A percentile compares a stretch with the other conserved stretches of the same genome.
Conservation (phyloP, 495 filamentous ascomycete genomes). For the Amphirosellinia nigrospora region DNA sequence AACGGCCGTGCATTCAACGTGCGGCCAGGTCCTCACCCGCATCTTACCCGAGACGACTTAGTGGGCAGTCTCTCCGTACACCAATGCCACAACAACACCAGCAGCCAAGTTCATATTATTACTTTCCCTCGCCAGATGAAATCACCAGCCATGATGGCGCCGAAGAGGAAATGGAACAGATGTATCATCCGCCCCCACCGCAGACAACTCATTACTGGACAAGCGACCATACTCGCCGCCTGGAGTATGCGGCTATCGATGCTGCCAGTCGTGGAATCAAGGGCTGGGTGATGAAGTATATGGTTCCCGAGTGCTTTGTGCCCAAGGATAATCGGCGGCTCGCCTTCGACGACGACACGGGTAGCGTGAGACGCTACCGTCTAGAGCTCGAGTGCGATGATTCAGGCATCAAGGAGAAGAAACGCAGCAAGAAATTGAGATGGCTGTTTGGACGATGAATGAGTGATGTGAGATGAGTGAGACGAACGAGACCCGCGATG, state of each 20-base stretch:
- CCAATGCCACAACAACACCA: conserved; percentile 38
- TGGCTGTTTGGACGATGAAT: conserved; percentile 39
- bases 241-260: conserved; percentile 65
- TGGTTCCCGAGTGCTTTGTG: conserved; percentile 61
- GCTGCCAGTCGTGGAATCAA: conserved; percentile 57
- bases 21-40: conserved; percentile 42
- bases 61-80: conserved; percentile 37
- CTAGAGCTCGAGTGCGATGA: conserved; percentile 50
- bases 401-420: conserved; percentile 23
- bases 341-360: conserved; percentile 58
- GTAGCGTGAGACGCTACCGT: conserved; percentile 61
- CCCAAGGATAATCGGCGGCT: conserved; percentile 50
- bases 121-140: conserved; percentile 52
- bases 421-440: conserved; percentile 35
- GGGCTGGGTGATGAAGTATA: conserved; percentile 59
- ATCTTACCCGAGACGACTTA: conserved; percentile 32
- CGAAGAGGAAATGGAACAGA: conserved; percentile 26
- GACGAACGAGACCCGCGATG: conserved; percentile 19
- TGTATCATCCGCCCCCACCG: conserved; percentile 48
- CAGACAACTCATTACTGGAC: conserved; percentile 65
- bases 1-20: conserved; percentile 44
- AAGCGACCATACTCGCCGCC: conserved; percentile 57
- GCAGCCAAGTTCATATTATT: conserved; percentile 50
- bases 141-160: conserved; percentile 26
- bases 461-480: conserved; percentile 28